Base-by-base conservation (phyloP, 1,284 basidiomycete genomes). In the Amylostereum chailletii region DNA sequence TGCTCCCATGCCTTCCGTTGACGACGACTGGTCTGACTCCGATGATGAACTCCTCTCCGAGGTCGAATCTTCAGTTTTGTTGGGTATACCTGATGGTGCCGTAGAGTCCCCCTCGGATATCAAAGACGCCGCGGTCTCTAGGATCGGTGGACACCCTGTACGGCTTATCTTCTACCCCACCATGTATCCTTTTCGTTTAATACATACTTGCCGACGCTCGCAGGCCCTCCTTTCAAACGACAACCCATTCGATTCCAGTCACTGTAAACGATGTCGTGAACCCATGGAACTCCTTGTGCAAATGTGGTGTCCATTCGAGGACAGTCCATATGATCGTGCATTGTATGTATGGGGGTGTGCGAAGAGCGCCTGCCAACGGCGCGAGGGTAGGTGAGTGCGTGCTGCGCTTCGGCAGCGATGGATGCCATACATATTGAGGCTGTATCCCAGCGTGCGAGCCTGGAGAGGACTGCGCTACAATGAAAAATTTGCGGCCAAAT, bases 131-230 rank as follows among this genome's bases (percentile, higher is more conserved):
- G 81, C 83, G 51, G 86, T 90, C 57, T 91, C 89, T 65, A 83
- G 89, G 66, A 83, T 91, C 57, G 89, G 88, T 62, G 88, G 88
- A 62, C 76, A 75, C 71, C 88, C 88, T 76, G 88, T 91, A 83
- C 77, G 86, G 76, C 65, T 64, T 64, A 56, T 66, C 59, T 60
- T 65, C 61, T 53, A 62, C 41, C 27, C 32, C 36, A n/a, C 63
- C 54, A 55, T 62, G 73, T 75, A 58, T 68, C 74, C 60, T 79
- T 75, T 53, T 48, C 51, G 38, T 62, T 65, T 54, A 62, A 61
- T 57, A 53, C 47, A 56, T 56, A 46, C 54, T 47, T 51, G 42
- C 48, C 47, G 46, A 48, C 34, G 46, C 39, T 48, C 47, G 37
- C 51, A 68, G 65, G 65, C 61, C 4, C 65, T 68, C 54, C 60